Evolutionary conservation across 805 yeast species (phyloP), one percentile per base, ranked within the genome.

Genomic region (Saccharomyces paradoxus): DNA sequence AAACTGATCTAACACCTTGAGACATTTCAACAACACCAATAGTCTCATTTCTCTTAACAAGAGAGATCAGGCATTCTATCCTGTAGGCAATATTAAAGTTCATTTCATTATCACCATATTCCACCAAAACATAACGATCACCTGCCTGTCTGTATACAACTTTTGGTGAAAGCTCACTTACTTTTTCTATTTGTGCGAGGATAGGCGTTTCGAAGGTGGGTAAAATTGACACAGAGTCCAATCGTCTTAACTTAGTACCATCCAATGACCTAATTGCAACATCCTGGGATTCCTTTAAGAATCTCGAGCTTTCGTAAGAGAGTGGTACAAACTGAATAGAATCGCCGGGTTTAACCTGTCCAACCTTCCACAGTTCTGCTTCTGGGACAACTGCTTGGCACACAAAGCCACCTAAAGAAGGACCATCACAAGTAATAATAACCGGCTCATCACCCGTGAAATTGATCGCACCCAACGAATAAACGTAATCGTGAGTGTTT

Each of bases 391-490:
- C 97, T 8, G 96, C 97, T 67, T 90, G 87, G 72, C 98, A 92
- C 32, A 92, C 97, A 67, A 92, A 94, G 1, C 99, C 99, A 66
- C 99, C 98, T 55, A 92, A 80, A 10, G 96, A 87, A 46, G 99
- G 98, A 59, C 98, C 98, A 73, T 92, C 99, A 68, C 97, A 89
- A 2, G 98, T 89, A 70, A 92, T 78, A 59, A 92, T 90, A 32
- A 92, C 99, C 1, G 98, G 98, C 72, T 92, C 98, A 73, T 94
- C 98, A 72, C 99, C 99, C 37, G 98, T 94, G 70, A 94, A 94
- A 73, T 94, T 94, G 70, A 92, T 86, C 29, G 99, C 98, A 63
- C 99, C 98, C 52, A 90, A 74, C 0, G 98, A 89, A 70, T 92
- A 92, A 52, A 92, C 98, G 67, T 92, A 94, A 74, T 92, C 99